Evolutionary conservation across 257 asterid genomes (phyloP), one percentile per base, ranked within the genome.

Genomic region (Ophiorrhiza pumila): DNA sequence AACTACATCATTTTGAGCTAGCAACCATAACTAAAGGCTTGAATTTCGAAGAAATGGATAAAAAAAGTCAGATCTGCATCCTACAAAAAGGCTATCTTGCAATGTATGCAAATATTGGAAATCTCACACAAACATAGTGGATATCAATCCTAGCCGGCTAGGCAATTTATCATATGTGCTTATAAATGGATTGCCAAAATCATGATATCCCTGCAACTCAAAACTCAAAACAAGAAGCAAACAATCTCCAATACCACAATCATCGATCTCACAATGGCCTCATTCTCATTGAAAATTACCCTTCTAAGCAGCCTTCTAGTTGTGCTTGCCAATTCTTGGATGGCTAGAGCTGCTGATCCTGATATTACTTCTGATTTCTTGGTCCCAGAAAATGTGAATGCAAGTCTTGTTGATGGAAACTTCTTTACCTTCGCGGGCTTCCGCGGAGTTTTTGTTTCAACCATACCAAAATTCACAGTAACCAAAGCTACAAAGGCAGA

Each of bases 311-410:
- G 64, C 35, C 25, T 66, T 13, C 13, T 73, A 13, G 58, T 61
- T 4, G 15, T 68, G 58, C 50, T 66, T 65, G 69, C 76, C 73
- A 46, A 46, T 66, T 60, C 62, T 32, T 62, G 46, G 68, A 73
- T 59, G 34, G 76, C 39, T 0, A 59, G 20, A 29, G 80, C 81
- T 22, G 64, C 69, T 52, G 80, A 75, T 58, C 80, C 80, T 2
- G 80, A 75, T 39, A 79, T 79, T 49, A 64, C 77, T 17, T 57
- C 77, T 3, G 80, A 79, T 52, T 79, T 79, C 58, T 34, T 71
- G 23, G 52, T 79, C 35, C 74, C 80, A 15, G 22, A 59, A 35
- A 71, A 73, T 55, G 45, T 39, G 31, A 69, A 18, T n/a, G 23
- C 39, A 22, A 53, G 35, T 31, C 1, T 20, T 1, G 22, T 75